A percentile compares a stretch with the other conserved stretches of the same genome.
phyloP scores from a whole-genome alignment of 768 basidiomycete species.

The Clathrus columnatus region DNA sequence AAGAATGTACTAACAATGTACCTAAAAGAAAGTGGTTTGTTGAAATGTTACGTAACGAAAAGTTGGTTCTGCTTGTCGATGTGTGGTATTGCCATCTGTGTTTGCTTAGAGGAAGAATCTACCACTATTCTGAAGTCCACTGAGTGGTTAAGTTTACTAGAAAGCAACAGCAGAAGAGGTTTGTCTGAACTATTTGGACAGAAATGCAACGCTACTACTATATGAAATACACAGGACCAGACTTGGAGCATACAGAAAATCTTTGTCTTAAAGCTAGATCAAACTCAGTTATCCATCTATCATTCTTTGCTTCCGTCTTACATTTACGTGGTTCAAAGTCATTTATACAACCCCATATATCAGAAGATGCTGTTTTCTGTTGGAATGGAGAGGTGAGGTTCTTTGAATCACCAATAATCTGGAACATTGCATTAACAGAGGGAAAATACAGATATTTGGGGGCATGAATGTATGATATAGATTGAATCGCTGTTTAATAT shows the following conservation, averaged over 20 bases:
- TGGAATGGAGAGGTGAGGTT: slow-evolving; percentile 76
- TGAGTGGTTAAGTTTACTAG: slow-evolving; percentile 28
- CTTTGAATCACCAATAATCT: slow-evolving; percentile 7
- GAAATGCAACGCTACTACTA: background rate
- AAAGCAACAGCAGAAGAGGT: slow-evolving; percentile 56
- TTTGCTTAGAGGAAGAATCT: slow-evolving; percentile 16
- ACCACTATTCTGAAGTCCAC: background rate
- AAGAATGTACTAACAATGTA: background rate
- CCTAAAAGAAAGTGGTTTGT: background rate
- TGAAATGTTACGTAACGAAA: slow-evolving; percentile 2
- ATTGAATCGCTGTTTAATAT: slow-evolving; percentile 3
- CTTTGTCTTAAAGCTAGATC: slow-evolving; percentile 13
- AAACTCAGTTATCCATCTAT: slow-evolving; percentile 22
- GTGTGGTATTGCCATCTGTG: slow-evolving; percentile 64
- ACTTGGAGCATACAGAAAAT: slow-evolving; percentile 37
- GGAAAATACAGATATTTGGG: slow-evolving; percentile 51
- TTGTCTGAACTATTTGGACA: slow-evolving; percentile 12
- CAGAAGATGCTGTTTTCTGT: slow-evolving; percentile 54
- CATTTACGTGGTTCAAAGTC: slow-evolving; percentile 51
- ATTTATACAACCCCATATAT: slow-evolving; percentile 61
- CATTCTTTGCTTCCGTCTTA: slow-evolving; percentile 70
- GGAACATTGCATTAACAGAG: slow-evolving; percentile 2
- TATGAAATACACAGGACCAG: slow-evolving; percentile 44
- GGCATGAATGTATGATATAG: slow-evolving; percentile 69
- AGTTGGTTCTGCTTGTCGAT: slow-evolving; percentile 30